Conservation (phyloP, 306 rosid genomes). For the Dryas alaskensis region DNA sequence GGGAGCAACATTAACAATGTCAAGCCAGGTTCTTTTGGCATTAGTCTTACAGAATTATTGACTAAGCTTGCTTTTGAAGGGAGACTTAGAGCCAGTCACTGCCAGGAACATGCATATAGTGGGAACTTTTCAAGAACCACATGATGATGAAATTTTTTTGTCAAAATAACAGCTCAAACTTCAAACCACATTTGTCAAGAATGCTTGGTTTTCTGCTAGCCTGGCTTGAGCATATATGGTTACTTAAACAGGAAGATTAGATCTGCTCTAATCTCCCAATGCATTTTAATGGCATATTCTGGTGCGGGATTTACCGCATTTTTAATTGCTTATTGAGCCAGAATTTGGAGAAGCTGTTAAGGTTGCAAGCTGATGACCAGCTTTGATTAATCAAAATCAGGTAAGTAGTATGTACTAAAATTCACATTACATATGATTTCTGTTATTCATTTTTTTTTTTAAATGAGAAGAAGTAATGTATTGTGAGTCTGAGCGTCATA, state of each 20-base stretch:
- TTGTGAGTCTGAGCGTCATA: too few species aligned
- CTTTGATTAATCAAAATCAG: not conserved
- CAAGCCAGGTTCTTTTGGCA: constrained; percentile 44
- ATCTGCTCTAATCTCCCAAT: not conserved
- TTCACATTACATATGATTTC: too few species aligned
- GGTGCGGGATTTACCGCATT: not conserved
- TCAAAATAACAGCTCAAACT: not conserved
- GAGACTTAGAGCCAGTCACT: constrained; percentile 33
- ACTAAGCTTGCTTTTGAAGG: constrained; percentile 29
- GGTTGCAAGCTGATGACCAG: not conserved
- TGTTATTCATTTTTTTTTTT: too few species aligned
- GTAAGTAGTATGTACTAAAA: too few species aligned
- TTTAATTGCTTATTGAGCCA: not conserved
- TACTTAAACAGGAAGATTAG: not conserved
- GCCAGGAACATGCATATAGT: constrained; percentile 18
- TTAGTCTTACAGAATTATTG: constrained; percentile 33
- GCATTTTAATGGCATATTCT: not conserved
- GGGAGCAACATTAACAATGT: constrained; percentile 44
- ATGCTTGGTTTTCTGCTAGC: not conserved
- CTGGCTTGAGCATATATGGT: not conserved
- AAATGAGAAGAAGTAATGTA: too few species aligned
- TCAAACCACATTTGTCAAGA: not conserved
- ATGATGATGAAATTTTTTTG: not conserved
- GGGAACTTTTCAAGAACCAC: not conserved
- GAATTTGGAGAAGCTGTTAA: not conserved